Base-by-base conservation (phyloP, 768 basidiomycete genomes). In the Suillus bovinus region DNA sequence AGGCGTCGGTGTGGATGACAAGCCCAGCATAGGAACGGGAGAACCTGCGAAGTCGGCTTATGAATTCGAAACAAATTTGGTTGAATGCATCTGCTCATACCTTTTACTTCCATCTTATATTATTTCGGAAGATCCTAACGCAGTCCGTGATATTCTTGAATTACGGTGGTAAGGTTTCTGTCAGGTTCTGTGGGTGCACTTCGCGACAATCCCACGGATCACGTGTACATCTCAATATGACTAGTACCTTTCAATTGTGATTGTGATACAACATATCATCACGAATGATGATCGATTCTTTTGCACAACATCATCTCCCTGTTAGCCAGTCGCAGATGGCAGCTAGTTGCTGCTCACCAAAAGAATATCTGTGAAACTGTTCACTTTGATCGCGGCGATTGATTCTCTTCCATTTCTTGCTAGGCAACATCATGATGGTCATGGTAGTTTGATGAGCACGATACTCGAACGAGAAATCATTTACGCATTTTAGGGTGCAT, bases 1-100 rank as follows among this genome's bases (percentile, higher is more conserved):
- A 24, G 61, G 61, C n/a, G 69, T 38, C 6, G 63, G 31, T n/a
- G 67, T 63, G 22, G 73, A 71, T 41, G 58, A 41, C 39, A 52
- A 42, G 34, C 68, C 52, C 16, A 55, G 24, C 33, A 57, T 53
- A 61, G 58, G 55, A 42, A 54, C 42, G 20, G 66, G 55, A 44
- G 63, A 64, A 58, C 39, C 65, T 66, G 50, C 22, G 5, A 57
- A 36, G 59, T 36, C 41, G 13, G n/a, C 44, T 47, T 27, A 29
- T 38, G 22, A 41, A n/a, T 53, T 59, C 16, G 29, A 42, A 49
- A 46, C 10, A 34, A 27, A 41, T 33, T 14, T 50, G 16, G n/a
- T 9, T 29, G 61, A 27, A 29, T 29, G 3, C n/a, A 29, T 4
- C 9, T 8, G 20, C 5, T 22, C 36, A 27, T 50, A 61, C 62